Conservation (phyloP, 345 rosid genomes). For the Limnanthes douglasii region DNA sequence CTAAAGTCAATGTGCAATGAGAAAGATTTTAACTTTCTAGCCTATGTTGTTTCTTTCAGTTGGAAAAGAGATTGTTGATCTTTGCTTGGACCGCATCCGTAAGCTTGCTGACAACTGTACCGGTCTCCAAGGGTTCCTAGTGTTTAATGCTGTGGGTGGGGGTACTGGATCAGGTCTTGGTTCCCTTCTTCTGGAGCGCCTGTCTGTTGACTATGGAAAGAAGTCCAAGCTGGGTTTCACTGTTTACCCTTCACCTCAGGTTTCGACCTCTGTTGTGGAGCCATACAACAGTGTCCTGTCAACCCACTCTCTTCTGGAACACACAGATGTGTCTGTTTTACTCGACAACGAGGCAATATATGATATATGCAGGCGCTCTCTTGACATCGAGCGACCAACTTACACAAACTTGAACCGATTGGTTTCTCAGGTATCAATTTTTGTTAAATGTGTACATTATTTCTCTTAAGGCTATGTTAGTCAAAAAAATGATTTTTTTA, state of each 20-base stretch:
- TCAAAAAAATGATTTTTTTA: too few species aligned
- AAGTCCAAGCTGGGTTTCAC: conserved; percentile 29
- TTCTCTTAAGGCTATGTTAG: neutral
- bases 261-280: conserved; percentile 34
- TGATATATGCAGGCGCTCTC: conserved; percentile 31
- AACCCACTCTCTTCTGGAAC: conserved; percentile 30
- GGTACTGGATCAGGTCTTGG: conserved; percentile 55
- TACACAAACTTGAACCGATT: conserved; percentile 32
- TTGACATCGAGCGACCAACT: conserved; percentile 31
- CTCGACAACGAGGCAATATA: conserved; percentile 29
- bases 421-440: conserved; percentile 19
- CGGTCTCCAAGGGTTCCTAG: conserved; percentile 46
- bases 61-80: conserved; percentile 48
- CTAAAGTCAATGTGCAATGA: neutral
- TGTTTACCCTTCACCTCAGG: conserved; percentile 30
- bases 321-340: conserved; percentile 24
- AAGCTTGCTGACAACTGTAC: conserved; percentile 53
- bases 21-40: too few species aligned
- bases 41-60: conserved; percentile 10
- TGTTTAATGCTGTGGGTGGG: conserved; percentile 50
- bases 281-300: conserved; percentile 36
- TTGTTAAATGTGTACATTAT: too few species aligned
- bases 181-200: conserved; percentile 43
- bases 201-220: conserved; percentile 46
- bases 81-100: conserved; percentile 40